A percentile compares a stretch with the other conserved stretches of the same genome.
These are phyloP conservation scores for Calonectria crousiana DNA, from an alignment of 2,329 filamentous ascomycete genomes.

Conservation along the genomic window DNA sequence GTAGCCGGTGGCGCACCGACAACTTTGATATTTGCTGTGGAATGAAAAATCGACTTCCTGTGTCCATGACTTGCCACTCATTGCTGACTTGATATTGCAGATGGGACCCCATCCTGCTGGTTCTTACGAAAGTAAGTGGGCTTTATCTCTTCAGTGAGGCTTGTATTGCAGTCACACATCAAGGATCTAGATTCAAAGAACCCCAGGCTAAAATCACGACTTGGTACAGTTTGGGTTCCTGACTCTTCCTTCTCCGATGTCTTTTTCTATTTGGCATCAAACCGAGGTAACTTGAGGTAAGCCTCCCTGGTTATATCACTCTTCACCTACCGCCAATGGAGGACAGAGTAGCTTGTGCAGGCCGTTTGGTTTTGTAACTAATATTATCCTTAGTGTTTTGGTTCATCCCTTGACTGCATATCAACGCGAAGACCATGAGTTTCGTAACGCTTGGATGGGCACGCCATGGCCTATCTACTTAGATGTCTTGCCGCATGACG, in stretches of 20 bases:
- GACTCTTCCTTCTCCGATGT: neutral
- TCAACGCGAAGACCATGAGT: neutral
- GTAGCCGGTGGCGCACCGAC: no score
- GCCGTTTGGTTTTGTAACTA: neutral
- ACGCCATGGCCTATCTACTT: slow-evolving; percentile 1
- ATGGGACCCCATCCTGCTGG: slow-evolving; percentile 2
- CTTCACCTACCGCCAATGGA: no score
- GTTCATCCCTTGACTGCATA: neutral
- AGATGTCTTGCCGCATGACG: neutral
- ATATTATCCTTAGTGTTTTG: neutral
- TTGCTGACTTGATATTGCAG: neutral
- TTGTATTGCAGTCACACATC: no score
- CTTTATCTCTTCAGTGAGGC: no score
- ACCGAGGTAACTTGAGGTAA: neutral
- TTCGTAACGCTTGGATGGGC: neutral
- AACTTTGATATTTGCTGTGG: neutral
- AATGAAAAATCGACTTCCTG: neutral
- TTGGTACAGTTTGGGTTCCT: neutral
- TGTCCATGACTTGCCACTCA: no score
- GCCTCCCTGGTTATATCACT: no score
- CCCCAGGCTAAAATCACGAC: neutral
- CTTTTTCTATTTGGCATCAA: neutral
- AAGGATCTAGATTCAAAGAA: neutral
- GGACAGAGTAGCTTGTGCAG: no score
- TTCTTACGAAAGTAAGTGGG: neutral